These are phyloP conservation scores for Eucalyptus tenuipes DNA, from an alignment of 345 rosid species.

Conservation along the genomic window DNA sequence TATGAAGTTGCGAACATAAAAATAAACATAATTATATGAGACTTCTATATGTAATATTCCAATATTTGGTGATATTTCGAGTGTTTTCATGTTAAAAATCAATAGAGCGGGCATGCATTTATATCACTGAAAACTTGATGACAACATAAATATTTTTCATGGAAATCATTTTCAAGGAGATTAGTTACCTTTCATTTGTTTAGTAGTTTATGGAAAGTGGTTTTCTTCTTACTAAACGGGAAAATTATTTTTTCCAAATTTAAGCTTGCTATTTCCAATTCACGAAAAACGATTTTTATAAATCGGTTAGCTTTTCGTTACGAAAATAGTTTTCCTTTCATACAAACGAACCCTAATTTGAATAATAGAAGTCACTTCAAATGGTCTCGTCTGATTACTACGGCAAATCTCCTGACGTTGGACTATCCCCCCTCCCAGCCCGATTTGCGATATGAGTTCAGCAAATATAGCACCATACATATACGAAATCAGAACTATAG, in stretches of 20 bases:
- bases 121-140: too few relatives aligned
- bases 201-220: too few relatives aligned
- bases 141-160: not conserved
- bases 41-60: not conserved
- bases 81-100: not conserved
- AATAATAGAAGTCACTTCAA: not conserved
- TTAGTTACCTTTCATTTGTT: too few relatives aligned
- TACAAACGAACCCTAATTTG: not conserved
- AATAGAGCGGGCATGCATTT: not conserved
- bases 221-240: too few relatives aligned
- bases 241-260: too few relatives aligned
- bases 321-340: too few relatives aligned
- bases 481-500: not conserved
- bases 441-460: not conserved
- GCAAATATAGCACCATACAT: not conserved
- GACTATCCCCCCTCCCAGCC: not conserved
- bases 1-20: not conserved
- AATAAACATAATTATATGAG: not conserved
- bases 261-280: not conserved
- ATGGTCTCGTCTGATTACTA: not conserved
- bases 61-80: not conserved
- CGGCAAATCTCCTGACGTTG: not conserved
- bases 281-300: fast-evolving
- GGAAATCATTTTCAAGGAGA: too few relatives aligned
- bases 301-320: fast-evolving